Evolutionary conservation across 1,139 yeast species (phyloP), one percentile per base, ranked within the genome.

Genomic region (Geotrichum cucujoidarum): DNA sequence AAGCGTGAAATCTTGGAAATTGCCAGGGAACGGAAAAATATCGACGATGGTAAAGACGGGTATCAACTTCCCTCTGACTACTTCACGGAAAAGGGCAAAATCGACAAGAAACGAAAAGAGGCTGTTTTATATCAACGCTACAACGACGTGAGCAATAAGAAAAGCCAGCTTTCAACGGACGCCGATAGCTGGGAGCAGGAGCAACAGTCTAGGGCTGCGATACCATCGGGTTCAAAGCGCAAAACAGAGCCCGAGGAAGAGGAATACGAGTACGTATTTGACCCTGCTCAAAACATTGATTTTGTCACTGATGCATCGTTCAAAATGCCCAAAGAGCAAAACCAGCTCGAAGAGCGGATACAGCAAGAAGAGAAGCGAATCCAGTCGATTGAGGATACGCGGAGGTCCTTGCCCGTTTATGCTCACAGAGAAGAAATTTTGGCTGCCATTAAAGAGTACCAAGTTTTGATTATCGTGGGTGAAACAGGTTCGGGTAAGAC

Each of bases 401-500:
- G 94, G 43, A 75, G 72, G 56, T 78, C 88, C 0, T 68, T 92
- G 20, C 98, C 98, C 0, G 95, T 90, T 0, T 87, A 71, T 59
- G 69, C 74, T 46, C 83, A 78, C 67, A 72, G 88, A 48, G 70
- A 75, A 1, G 73, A 78, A 45, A 74, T 92, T 25, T 64, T 92
- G n/a, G 72, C 75, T 0, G 80, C 88, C 0, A 74, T 92, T 2
- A 62, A 65, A 18, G 67, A 75, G 14, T 78, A 85, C 58, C 95
- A 88, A 60, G 83, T 90, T 30, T 62, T 90, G 34, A 84, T 92
- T 37, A 84, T 92, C 41, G 96, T 92, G 31, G 98, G 98, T 52
- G 97, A 92, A 63, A 92, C 98, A 0, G 98, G 98, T 41, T 89
- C 97, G 0, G 98, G 98, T 58, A 92, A 92, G 60, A 92, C 98